Percentiles rank a stretch among this genome's conserved stretches.
phyloP scores from a whole-genome alignment of 768 basidiomycete species.

The Podaxis pistillaris region DNA sequence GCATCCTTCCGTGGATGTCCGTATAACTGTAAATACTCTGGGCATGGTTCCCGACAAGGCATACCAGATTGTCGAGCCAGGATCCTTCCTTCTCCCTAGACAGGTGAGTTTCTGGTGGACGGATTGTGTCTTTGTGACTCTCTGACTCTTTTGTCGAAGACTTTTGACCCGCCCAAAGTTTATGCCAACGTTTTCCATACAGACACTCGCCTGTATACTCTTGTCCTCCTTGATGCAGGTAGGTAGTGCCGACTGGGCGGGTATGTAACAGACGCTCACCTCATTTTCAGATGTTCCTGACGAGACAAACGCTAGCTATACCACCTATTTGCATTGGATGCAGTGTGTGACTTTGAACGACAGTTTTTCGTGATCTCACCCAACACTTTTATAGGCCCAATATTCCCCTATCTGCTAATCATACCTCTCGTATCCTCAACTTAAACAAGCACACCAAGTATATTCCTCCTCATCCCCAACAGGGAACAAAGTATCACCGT shows the following conservation, averaged over 20 bases:
- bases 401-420: slow-evolving; percentile 68
- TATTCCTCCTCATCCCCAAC: slow-evolving; percentile 89
- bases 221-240: slow-evolving; percentile 90
- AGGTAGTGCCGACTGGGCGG: slow-evolving; percentile 16
- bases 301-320: slow-evolving; percentile 58
- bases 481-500: slow-evolving; percentile 88
- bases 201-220: slow-evolving; percentile 79
- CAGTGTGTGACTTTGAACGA: slow-evolving; percentile 47
- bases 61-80: slow-evolving; percentile 61
- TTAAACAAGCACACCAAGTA: slow-evolving; percentile 67
- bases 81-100: slow-evolving; percentile 61
- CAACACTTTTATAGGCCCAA: slow-evolving; percentile 58
- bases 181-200: slow-evolving; percentile 79
- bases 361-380: slow-evolving; percentile 13
- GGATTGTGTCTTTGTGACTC: not conserved
- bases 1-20: slow-evolving; percentile 73
- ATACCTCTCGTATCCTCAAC: slow-evolving; percentile 36
- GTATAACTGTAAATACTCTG: slow-evolving; percentile 44
- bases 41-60: slow-evolving; percentile 33
- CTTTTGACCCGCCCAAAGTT: slow-evolving; percentile 59
- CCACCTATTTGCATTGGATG: slow-evolving; percentile 82
- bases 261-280: slow-evolving; percentile 7
- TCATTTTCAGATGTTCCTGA: slow-evolving; percentile 74
- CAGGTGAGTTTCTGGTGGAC: slow-evolving; percentile 45
- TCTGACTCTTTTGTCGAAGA: slow-evolving; percentile 38